Percentiles rank a stretch among this genome's conserved stretches.
These are phyloP conservation scores for Kodamaea leandrae DNA, from an alignment of 805 yeast species.

Conservation along the genomic window DNA sequence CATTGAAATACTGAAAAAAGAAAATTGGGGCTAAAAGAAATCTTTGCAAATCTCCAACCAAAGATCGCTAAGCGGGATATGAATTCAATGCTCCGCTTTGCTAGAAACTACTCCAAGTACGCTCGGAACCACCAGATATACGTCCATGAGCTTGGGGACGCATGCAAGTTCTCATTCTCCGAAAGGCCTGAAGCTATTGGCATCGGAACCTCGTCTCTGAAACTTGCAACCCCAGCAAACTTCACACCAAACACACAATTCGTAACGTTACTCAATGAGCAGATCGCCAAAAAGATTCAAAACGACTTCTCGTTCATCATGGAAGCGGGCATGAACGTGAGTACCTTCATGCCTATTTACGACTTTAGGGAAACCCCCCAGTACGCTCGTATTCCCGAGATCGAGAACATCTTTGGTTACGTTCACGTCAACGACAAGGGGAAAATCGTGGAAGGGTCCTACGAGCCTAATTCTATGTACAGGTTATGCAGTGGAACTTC, in stretches of 20 bases:
- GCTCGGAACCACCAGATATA: constrained; percentile 11
- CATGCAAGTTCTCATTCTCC: constrained; percentile 12
- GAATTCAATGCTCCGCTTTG: background rate
- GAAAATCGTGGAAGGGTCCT: constrained; percentile 51
- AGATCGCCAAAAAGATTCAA: constrained; percentile 22
- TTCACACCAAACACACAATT: constrained; percentile 28
- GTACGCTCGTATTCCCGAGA: constrained; percentile 64
- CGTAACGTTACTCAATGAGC: constrained; percentile 25
- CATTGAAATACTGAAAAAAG: background rate
- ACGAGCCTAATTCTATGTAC: constrained; percentile 59
- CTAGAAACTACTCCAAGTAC: constrained; percentile 7
- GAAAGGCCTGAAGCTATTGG: constrained; percentile 11
- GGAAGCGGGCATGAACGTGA: constrained; percentile 54
- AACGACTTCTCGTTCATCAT: constrained; percentile 53
- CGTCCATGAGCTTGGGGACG: constrained; percentile 10
- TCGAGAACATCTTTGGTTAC: constrained; percentile 70
- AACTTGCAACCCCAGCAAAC: constrained; percentile 20
- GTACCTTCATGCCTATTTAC: constrained; percentile 63
- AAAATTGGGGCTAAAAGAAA: background rate
- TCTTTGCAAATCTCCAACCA: no score
- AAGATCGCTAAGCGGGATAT: no score
- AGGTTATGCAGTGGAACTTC: constrained; percentile 43
- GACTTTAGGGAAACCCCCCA: constrained; percentile 66
- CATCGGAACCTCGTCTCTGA: constrained; percentile 7
- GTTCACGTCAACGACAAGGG: constrained; percentile 57